These are phyloP conservation scores for Neurospora sp. DNA, from an alignment of 495 filamentous ascomycete species.

Conservation along the genomic window DNA sequence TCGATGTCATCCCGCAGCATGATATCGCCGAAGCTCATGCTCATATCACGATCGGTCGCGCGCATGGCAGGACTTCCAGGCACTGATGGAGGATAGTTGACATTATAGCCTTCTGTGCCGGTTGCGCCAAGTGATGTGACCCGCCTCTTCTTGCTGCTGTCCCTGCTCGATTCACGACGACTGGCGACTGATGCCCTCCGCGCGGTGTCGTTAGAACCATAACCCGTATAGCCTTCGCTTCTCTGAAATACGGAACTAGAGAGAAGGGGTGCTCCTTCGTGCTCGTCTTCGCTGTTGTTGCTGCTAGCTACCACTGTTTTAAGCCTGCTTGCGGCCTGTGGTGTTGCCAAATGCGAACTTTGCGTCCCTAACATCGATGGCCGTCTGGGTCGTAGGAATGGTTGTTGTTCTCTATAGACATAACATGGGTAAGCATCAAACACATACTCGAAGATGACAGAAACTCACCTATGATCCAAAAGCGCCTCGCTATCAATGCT, in stretches of 20 bases:
- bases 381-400: conserved; percentile 56
- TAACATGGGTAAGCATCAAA: not conserved
- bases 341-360: conserved; percentile 21
- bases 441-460: not conserved
- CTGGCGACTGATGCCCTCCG: conserved; percentile 17
- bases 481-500: conserved; percentile 74
- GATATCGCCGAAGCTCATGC: conserved; percentile 67
- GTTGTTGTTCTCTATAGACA: conserved; percentile 51
- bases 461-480: conserved; percentile 62
- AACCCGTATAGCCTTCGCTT: conserved; percentile 21
- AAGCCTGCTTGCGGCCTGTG: conserved; percentile 23
- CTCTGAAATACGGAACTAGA: conserved; percentile 24
- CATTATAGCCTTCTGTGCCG: conserved; percentile 49
- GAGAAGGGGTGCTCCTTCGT: conserved; percentile 53
- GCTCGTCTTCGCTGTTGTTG: conserved; percentile 32
- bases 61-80: conserved; percentile 62
- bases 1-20: conserved; percentile 55
- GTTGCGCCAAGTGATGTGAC: conserved; percentile 23
- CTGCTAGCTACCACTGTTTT: conserved; percentile 20
- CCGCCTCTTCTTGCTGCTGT: conserved; percentile 25
- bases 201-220: conserved; percentile 27
- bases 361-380: conserved; percentile 34
- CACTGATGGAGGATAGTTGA: conserved; percentile 95
- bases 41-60: conserved; percentile 29
- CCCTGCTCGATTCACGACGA: conserved; percentile 31